Evolutionary conservation across 352 stramenopile species (phyloP), one percentile per base, ranked within the genome.

Genomic region (Phytopythium aichiense): DNA sequence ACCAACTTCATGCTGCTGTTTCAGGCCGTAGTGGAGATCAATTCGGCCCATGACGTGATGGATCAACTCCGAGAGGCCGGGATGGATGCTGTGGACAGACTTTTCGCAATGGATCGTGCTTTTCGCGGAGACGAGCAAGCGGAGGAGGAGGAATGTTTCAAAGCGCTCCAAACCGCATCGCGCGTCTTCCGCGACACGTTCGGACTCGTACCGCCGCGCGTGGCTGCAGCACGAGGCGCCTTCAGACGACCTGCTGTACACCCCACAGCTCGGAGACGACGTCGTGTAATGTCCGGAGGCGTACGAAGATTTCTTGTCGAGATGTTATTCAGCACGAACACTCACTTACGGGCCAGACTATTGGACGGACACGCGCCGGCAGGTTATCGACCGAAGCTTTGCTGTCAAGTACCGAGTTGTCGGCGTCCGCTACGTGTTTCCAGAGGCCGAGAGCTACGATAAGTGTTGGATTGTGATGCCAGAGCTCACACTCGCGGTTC

Each of bases 191-290:
- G 50, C 13, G 16, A 56, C 23, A 28, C 30, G 25, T 56, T 56
- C 28, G 50, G 50, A 31, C 20, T 43, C 33, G 4, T 56, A 43
- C 16, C 16, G 28, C 16, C 28, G 50, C 12, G 4, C 30, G 28
- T 56, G 50, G 50, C n/a, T 56, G 16, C 50, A 56, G 28, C 50
- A 25, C 18, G 18, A 40, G 8, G 18, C 30, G 28, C 50, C 50
- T 3, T 7, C 15, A 8, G 50, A 56, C 16, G 50, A 56, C 7
- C 22, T 56, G 28, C 23, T 56, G 28, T 56, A 56, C 50, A 40
- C 18, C 2, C 50, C 50, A 16, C 50, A 42, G 50, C 50, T 56
- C 18, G 50, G 50, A 7, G 50, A 56, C 16, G 50, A 56, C 30
- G 50, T 56, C 16, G 50, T 56, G 5, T 56, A 25, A 30, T 56